Conservation (phyloP, 305 asterid species). For the Fraxinus nigra region DNA sequence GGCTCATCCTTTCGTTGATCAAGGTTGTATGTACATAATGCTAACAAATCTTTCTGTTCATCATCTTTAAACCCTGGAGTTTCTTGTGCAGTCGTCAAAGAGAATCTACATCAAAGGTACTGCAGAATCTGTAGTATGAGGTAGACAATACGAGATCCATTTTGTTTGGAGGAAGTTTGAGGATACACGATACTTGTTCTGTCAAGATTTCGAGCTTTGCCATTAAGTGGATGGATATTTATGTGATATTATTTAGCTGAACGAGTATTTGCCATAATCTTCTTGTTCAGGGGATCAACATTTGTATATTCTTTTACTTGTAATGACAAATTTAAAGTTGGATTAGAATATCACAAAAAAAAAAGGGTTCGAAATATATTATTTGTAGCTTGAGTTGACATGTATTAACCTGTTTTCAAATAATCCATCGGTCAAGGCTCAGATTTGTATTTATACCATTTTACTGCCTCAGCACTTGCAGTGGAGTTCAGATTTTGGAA, state of each 20-base stretch:
- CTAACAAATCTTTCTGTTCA: constrained; percentile 2
- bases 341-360: background rate
- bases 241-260: background rate
- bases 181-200: background rate
- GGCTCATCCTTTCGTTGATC: constrained; percentile 9
- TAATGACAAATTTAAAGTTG: background rate
- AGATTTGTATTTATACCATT: background rate
- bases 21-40: constrained; percentile 23
- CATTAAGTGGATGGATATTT: background rate
- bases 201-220: background rate
- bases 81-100: constrained; percentile 37
- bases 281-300: background rate
- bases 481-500: background rate
- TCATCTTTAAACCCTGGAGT: constrained; percentile 19
- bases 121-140: background rate
- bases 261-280: background rate
- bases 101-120: constrained; percentile 2
- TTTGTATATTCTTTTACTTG: background rate
- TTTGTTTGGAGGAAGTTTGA: background rate
- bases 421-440: background rate
- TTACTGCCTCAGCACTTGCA: background rate
- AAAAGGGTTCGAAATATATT: background rate
- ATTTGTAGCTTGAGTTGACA: background rate
- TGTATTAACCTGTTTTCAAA: background rate
- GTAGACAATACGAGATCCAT: background rate